A percentile compares a stretch with the other conserved stretches of the same genome.
phyloP scores from a whole-genome alignment of 2,329 filamentous ascomycete genomes.

The Saccharata proteae region DNA sequence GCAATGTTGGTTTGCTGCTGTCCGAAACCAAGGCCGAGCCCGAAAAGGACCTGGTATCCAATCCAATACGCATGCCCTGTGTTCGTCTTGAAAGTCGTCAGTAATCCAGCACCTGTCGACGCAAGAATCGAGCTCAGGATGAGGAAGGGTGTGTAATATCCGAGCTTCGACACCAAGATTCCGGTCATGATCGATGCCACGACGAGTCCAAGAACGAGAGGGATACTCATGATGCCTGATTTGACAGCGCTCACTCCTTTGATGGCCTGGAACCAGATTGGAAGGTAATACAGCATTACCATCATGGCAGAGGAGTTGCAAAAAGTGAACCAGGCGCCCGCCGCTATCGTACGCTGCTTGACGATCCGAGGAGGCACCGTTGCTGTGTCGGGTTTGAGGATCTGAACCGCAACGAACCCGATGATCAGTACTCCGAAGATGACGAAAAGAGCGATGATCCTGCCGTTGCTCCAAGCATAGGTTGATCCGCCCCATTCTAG shows the following conservation, averaged over 20 bases:
- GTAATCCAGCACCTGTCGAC: conserved; percentile 33
- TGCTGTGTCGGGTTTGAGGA: conserved; percentile 26
- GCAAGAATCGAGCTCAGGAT: conserved; percentile 29
- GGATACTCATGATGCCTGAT: conserved; percentile 28
- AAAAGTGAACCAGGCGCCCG: conserved; percentile 28
- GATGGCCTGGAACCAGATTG: conserved; percentile 39
- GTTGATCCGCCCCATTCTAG: conserved; percentile 39
- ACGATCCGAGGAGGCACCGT: conserved; percentile 25
- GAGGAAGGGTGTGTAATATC: conserved; percentile 41
- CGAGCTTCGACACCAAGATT: conserved; percentile 26
- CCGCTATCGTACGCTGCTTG: conserved; percentile 32
- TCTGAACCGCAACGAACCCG: conserved; percentile 30
- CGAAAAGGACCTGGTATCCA: conserved; percentile 28
- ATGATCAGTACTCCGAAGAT: conserved; percentile 28
- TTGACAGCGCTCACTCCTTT: conserved; percentile 33
- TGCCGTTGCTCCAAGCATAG: conserved; percentile 32
- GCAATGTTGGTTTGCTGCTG: conserved; percentile 37
- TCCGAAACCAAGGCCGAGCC: conserved; percentile 33
- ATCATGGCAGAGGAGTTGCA: conserved; percentile 32
- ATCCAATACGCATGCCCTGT: conserved; percentile 27
- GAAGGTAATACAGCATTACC: conserved; percentile 31
- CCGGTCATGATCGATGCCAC: conserved; percentile 10
- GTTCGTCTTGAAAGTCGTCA: conserved; percentile 30
- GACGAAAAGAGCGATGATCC: conserved; percentile 36
- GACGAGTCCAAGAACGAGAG: conserved; percentile 33